Base-by-base conservation (phyloP, 148 eudicot species). In the Bassia scoparia region DNA sequence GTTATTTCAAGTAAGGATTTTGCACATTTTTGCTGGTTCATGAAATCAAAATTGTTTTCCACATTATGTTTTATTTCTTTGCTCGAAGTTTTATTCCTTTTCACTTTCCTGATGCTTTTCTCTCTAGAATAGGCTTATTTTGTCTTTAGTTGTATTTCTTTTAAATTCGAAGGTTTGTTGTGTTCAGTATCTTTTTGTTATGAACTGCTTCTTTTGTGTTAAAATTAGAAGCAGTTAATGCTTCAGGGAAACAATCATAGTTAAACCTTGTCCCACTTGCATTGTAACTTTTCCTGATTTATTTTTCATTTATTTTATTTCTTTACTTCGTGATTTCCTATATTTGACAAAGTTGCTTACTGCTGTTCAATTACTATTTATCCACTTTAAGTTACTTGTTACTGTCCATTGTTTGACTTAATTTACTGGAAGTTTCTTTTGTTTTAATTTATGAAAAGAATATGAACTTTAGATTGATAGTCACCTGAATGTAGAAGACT, bases 391-490 rank as follows among this genome's bases (percentile, higher is more conserved):
- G 8, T 0, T 24, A 64, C 4, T 7, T 31, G 15, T 13, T 9
- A 3, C n/a, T 35, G 38, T 34, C n/a, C n/a, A 50, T 24, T 5
- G n/a, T n/a, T 17, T n/a, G 27, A 4, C 38, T n/a, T 17, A 8
- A 26, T 31, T 30, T 23, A 4, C 46, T 24, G 56, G 11, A 67
- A 56, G 33, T n/a, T 50, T 29, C 12, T 48, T 38, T 38, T 29
- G 21, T 38, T 37, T 24, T 43, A 5, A n/a, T n/a, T 67, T 52
- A 5, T 14, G 30, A 33, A 29, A 37, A 24, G 33, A 52, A 3
- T 16, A 52, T 62, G 68, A 44, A 31, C 72, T 80, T 46, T 69
- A 87, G 96, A 77, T 75, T 73, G 63, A 62, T 52, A 69, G 76
- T 76, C 69, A 21, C 67, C 52, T 55, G 52, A 81, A 46, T 20